phyloP scores from a whole-genome alignment of 495 filamentous ascomycete species.

The Penicillium riverlandense region DNA sequence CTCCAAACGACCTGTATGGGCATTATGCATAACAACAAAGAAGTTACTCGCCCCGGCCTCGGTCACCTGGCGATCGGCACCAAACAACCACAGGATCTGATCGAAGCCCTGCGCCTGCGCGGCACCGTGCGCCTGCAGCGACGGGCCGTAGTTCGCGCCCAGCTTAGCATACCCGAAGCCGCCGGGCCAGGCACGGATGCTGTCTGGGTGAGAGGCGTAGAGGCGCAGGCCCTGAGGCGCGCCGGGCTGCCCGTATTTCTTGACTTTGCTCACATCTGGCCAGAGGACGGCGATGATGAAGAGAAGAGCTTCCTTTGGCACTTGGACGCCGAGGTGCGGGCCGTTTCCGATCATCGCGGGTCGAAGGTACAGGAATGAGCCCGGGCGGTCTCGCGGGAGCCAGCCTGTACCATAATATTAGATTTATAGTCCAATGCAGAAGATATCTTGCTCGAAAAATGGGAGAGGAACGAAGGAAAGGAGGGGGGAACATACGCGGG shows the following conservation, averaged over 20 bases:
- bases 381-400: constrained; percentile 59
- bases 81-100: constrained; percentile 91
- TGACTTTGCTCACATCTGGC: constrained; percentile 46
- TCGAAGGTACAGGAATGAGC: constrained; percentile 67
- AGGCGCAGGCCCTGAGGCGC: constrained; percentile 57
- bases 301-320: constrained; percentile 74
- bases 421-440: background rate
- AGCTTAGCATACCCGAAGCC: constrained; percentile 88
- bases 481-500: constrained; percentile 22
- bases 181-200: constrained; percentile 85
- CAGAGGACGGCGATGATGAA: constrained; percentile 75
- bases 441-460: background rate
- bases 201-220: constrained; percentile 68
- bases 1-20: constrained; percentile 56
- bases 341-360: constrained; percentile 83
- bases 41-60: constrained; percentile 93
- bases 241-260: constrained; percentile 16
- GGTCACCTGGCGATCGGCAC: constrained; percentile 64
- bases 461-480: no score
- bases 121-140: constrained; percentile 64
- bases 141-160: constrained; percentile 87
- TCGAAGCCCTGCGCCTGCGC: constrained; percentile 65
- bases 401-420: constrained; percentile 45
- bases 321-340: constrained; percentile 70
- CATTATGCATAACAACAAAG: constrained; percentile 74